Percentiles rank a stretch among this genome's conserved stretches.
Conservation (phyloP, 176 grass and related monocot genomes). For the Eragrostis curvula region DNA sequence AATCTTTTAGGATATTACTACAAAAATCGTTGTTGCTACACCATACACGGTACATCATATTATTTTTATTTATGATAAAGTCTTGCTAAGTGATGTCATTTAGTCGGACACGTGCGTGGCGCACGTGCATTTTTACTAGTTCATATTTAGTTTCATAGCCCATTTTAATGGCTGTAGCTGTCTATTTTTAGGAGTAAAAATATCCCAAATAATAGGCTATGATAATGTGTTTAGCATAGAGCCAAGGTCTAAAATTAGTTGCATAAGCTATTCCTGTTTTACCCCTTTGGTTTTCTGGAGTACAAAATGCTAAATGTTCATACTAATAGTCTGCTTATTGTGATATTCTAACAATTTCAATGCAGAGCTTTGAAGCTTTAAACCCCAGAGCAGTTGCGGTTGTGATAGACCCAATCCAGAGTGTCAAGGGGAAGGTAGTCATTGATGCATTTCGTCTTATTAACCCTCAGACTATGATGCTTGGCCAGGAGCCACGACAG, state of each 20-base stretch:
- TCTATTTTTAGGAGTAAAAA: not conserved
- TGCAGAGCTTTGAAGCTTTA: constrained; percentile 96
- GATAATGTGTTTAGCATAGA: not conserved
- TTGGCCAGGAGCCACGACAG: constrained; percentile 95
- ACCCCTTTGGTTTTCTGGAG: not conserved
- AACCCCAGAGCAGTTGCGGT: constrained; percentile 94
- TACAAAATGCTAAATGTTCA: not conserved
- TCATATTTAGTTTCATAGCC: not conserved
- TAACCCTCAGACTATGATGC: constrained; percentile 99
- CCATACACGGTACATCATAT: too few relatives aligned
- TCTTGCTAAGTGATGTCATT: too few relatives aligned
- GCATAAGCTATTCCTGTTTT: not conserved
- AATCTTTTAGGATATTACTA: too few relatives aligned
- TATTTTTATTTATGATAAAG: too few relatives aligned
- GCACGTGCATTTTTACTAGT: too few relatives aligned
- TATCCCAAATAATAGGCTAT: not conserved
- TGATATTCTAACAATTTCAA: constrained; percentile 28
- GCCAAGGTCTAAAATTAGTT: not conserved
- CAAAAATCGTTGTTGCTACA: too few relatives aligned
- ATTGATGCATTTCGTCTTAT: constrained; percentile 97
- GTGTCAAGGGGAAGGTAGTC: constrained; percentile 97
- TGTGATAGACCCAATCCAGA: constrained; percentile 97
- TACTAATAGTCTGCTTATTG: constrained; percentile 1
- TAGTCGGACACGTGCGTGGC: too few relatives aligned
- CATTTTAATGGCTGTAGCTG: not conserved